Conservation (phyloP, 1,139 yeast species). For the Lodderomyces parapsilosis region DNA sequence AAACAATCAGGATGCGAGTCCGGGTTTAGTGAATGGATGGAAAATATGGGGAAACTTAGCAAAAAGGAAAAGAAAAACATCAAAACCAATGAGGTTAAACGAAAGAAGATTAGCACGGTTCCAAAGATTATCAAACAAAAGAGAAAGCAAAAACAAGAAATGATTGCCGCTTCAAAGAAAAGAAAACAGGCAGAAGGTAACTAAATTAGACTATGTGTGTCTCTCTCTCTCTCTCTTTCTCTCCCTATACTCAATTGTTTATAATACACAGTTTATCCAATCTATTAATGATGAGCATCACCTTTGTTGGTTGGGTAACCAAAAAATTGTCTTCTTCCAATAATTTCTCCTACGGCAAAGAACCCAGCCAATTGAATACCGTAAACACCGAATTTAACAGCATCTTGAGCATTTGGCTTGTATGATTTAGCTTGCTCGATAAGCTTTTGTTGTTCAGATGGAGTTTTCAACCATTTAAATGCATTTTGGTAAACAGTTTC, state of each 20-base stretch:
- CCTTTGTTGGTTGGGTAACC: constrained; percentile 72
- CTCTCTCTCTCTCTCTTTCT: too few relatives aligned
- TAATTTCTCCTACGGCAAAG: constrained; percentile 91
- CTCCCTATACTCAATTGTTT: not conserved
- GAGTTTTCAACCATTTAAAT: constrained; percentile 37
- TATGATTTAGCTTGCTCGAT: constrained; percentile 42
- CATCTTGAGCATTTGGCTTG: constrained; percentile 55
- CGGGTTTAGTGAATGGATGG: constrained; percentile 79
- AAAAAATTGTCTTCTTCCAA: constrained; percentile 91
- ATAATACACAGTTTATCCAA: not conserved
- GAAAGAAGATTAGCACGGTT: constrained; percentile 83
- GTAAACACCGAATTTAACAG: constrained; percentile 69
- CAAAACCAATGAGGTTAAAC: constrained; percentile 58
- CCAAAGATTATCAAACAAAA: constrained; percentile 69
- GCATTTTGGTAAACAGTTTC: constrained; percentile 66
- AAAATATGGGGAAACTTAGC: constrained; percentile 64
- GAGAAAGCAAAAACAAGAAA: constrained; percentile 60
- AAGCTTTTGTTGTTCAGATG: constrained; percentile 49
- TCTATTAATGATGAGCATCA: constrained; percentile 24
- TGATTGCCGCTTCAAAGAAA: constrained; percentile 78
- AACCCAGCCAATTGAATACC: constrained; percentile 85
- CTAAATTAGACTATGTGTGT: not conserved
- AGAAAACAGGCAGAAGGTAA: constrained; percentile 36
- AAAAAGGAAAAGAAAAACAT: constrained; percentile 65
- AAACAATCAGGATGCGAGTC: constrained; percentile 80